Base-by-base conservation (phyloP, 495 filamentous ascomycete species). In the Cairneyella variabilis region DNA sequence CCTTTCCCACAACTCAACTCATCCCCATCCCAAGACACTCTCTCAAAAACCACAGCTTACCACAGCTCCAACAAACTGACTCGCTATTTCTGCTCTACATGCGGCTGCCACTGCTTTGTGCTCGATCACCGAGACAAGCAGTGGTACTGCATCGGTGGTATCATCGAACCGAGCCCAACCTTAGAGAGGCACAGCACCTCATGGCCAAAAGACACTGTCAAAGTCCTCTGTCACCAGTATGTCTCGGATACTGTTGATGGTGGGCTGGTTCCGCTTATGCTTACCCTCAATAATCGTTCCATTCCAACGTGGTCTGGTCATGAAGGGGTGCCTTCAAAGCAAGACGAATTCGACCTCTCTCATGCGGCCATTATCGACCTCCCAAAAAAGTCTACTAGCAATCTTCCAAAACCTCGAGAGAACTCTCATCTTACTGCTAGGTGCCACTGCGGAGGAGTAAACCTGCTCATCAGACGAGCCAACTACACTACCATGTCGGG, bases 361-460 rank as follows among this genome's bases (percentile, higher is more conserved):
- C 42, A 45, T 26, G 42, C 42, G 9, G 10, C 34, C 28, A 18
- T 51, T 8, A 34, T 40, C 8, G 40, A 12, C 22, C 26, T 51
- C 17, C 34, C 48, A 4, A 51, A n/a, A 3, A 51, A 51, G 12
- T 20, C 48, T 1, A 51, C 41, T 12, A 28, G 10, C 20, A 20
- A 16, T 0, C 2, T 27, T 21, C 18, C 36, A 26, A 5, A 9
- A 2, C 36, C 36, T 8, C 7, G 28, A 16, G 20, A 41, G 25
- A 37, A 42, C 7, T 51, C 48, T 2, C 18, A 41, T 28, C 48
- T 51, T 21, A n/a, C 48, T 23, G 48, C 48, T 12, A 41, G 41
- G 37, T 51, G 48, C 36, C 48, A 51, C 16, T 51, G 48, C 36
- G 48, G 36, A 0, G 48, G 48, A 14, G 36, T 51, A 11, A 40